Evolutionary conservation across 169 alveolate genomes (phyloP), one percentile per base, ranked within the genome.

Genomic region (Eimeria praecox): DNA sequence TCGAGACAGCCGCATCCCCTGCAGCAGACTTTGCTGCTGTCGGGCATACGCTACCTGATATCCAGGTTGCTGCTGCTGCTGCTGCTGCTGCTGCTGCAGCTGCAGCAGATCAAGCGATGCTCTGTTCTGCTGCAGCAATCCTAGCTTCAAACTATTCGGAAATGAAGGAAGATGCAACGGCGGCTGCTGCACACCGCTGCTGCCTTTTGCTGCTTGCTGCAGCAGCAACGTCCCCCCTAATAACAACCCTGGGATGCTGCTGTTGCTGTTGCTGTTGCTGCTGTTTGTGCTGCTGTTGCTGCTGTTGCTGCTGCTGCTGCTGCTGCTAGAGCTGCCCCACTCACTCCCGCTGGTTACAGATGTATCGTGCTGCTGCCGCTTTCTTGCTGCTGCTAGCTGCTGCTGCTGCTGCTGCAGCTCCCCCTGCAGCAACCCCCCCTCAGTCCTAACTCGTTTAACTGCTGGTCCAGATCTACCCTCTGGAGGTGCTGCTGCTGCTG

Each of bases 401-500:
- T 80, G 90, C 40, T 82, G 90, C 90, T 82, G 90, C 90, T 24
- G 90, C 90, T 82, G 90, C 71, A 82, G 71, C 71, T 82, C 90
- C 30, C 40, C 71, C 71, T 46, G 90, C 71, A 82, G 73, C 90
- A 82, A 30, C 10, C 90, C 49, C 33, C 49, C 90, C 35, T 82
- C 90, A 9, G 75, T 30, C 30, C 90, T 44, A 46, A 18, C 6
- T 6, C 90, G 38, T 44, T 82, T 82, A 10, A 35, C 73, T 8
- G 90, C 73, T 1, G 90, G 90, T 42, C 80, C 80, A 3, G 46
- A 4, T 10, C 52, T 2, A 18, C 33, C 87, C 59, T 77, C 87
- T 38, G 33, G 6, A 22, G 87, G 9, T 18, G 73, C 71, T 82
- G 90, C 46, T 46, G 90, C 90, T 20, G 71, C 46, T 30, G 90